Evolutionary conservation across 2,329 filamentous ascomycete species (phyloP), one percentile per base, ranked within the genome.

Genomic region (Graphilbum sp.): DNA sequence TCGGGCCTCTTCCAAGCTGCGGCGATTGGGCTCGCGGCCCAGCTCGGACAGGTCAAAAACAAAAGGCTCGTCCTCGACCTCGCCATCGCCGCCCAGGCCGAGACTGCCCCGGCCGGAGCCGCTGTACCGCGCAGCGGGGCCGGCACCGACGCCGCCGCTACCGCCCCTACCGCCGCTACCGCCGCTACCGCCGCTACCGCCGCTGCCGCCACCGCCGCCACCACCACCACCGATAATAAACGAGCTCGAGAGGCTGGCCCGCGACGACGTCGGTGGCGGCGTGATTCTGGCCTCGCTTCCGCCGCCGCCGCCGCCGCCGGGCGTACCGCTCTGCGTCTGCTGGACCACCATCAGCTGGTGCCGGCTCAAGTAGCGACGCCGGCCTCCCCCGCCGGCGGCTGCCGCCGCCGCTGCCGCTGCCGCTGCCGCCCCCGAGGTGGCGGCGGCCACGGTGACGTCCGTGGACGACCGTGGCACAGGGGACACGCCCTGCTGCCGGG

Each of bases 41-140:
- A 82, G 69, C 53, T 84, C 79, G 27, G 75, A 80, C 64, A 84
- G 73, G 45, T 79, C 75, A 54, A 84, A 84, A 10, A 84, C 63
- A 10, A 84, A 54, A 0, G 75, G 75, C 49, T 84, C 79, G 39
- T 81, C 79, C 42, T 79, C 75, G 19, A 62, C 56, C 6, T 70
- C 69, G 37, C 58, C 58, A 33, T 71, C 64, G 9, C 59, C 51
- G 8, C 52, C 55, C n/a, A 18, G 13, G 15, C 40, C 29, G n/a
- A 21, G 60, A 54, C 52, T 50, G 8, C 53, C 55, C 29, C 62
- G 59, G 1, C 59, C 56, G 35, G 62, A 61, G 19, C 10, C 31
- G 23, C 30, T 32, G 18, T 19, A 12, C 33, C 21, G 1, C 17
- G 11, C 21, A 15, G 21, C 4, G 7, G 34, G 77, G 40, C 80